Percentiles rank a stretch among this genome's conserved stretches.
Conservation (phyloP, 176 grass and related monocot species). For the Cenchrus purpureus region DNA sequence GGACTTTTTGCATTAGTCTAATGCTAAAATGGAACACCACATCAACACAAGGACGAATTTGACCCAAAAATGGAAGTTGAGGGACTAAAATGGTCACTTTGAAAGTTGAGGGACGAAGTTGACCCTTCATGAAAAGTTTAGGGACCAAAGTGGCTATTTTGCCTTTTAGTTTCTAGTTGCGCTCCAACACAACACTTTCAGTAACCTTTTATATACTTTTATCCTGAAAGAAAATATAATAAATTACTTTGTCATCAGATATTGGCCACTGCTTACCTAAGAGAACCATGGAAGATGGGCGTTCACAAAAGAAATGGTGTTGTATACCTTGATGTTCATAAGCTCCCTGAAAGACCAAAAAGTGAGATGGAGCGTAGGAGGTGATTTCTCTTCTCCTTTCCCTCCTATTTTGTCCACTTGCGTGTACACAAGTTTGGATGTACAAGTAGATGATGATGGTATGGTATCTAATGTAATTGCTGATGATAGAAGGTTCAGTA, state of each 20-base stretch:
- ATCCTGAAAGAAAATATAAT: constrained; percentile 20
- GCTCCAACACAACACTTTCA: not conserved
- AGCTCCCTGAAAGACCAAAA: constrained; percentile 90
- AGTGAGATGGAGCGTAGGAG: constrained; percentile 68
- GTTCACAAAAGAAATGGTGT: constrained; percentile 92
- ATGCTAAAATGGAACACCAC: too few relatives aligned
- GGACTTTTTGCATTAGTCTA: too few relatives aligned
- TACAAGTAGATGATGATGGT: constrained; percentile 13
- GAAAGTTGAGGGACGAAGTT: too few relatives aligned
- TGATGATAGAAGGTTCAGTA: not conserved
- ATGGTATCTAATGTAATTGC: not conserved
- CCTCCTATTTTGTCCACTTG: constrained; percentile 5
- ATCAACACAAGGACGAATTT: too few relatives aligned
- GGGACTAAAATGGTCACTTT: too few relatives aligned
- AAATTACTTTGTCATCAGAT: constrained; percentile 67
- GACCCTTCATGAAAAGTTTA: too few relatives aligned
- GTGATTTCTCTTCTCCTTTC: constrained; percentile 41
- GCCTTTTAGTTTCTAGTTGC: not conserved
- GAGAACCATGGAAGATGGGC: constrained; percentile 99
- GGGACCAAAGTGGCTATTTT: too few relatives aligned
- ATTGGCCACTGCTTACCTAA: constrained; percentile 90
- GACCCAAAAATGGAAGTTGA: too few relatives aligned
- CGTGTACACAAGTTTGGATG: not conserved
- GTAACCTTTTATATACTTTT: constrained; percentile 20
- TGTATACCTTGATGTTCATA: constrained; percentile 98